Evolutionary conservation across 75 land plant species (phyloP).

Genomic region (Sequoiadendron giganteum): DNA sequence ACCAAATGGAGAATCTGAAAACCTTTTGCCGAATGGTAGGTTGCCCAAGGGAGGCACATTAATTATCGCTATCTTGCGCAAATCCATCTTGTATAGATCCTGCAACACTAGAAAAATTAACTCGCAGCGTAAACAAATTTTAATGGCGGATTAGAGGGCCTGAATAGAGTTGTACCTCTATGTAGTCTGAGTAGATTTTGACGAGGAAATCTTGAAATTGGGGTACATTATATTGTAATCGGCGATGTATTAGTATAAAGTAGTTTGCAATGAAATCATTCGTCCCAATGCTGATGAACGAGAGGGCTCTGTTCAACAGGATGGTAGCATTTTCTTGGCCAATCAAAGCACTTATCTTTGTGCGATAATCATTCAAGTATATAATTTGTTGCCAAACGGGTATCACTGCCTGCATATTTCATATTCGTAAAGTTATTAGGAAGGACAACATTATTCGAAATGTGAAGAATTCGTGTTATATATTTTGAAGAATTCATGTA

Average conservation of each 20-base stretch:
- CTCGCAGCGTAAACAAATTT: too few relatives aligned
- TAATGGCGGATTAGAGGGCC: too few relatives aligned
- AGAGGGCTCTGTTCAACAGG: neutral
- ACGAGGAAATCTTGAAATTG: neutral
- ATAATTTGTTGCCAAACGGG: too few relatives aligned
- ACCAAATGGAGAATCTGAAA: neutral
- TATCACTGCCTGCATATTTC: too few relatives aligned
- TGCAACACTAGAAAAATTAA: conserved; percentile 5
- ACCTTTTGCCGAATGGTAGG: conserved; percentile 22
- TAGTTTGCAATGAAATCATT: neutral
- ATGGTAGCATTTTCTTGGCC: too few relatives aligned
- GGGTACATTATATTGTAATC: neutral
- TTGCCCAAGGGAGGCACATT: conserved; percentile 37
- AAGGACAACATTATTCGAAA: too few relatives aligned
- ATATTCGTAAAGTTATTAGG: too few relatives aligned
- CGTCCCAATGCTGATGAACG: neutral
- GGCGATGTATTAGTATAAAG: neutral
- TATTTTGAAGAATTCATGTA: too few relatives aligned
- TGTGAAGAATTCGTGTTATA: too few relatives aligned
- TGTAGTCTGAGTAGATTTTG: neutral
- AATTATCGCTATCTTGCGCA: conserved; percentile 19
- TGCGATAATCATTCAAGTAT: too few relatives aligned
- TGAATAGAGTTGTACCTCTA: neutral
- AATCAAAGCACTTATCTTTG: too few relatives aligned
- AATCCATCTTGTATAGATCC: conserved; percentile 33